These are phyloP conservation scores for Drechslerella coelobrocha DNA, from an alignment of 2,329 filamentous ascomycete species.

Conservation along the genomic window DNA sequence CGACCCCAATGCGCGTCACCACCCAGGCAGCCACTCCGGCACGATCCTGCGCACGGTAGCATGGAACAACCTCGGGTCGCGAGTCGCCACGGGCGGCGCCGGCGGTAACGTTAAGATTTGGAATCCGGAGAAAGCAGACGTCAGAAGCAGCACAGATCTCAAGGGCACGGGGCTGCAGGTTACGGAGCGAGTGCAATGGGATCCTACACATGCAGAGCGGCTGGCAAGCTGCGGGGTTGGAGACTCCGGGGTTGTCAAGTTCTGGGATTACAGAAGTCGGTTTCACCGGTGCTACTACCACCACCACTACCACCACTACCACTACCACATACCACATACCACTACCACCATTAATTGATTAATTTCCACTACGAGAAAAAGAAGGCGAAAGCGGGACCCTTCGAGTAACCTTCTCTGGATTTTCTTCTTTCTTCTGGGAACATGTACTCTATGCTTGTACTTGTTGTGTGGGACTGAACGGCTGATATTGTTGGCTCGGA, in stretches of 20 bases:
- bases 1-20: slow-evolving; percentile 49
- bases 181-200: slow-evolving; percentile 62
- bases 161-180: slow-evolving; percentile 59
- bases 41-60: slow-evolving; percentile 59
- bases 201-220: slow-evolving; percentile 63
- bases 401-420: slow-evolving; percentile 2
- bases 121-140: slow-evolving; percentile 64
- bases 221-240: slow-evolving; percentile 60
- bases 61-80: slow-evolving; percentile 64
- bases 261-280: slow-evolving; percentile 65
- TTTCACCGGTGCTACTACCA: slow-evolving; percentile 23
- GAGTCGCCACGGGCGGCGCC: slow-evolving; percentile 63
- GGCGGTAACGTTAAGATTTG: slow-evolving; percentile 63
- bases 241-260: slow-evolving; percentile 60
- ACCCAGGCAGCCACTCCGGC: slow-evolving; percentile 43
- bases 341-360: neutral
- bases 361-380: too few relatives aligned
- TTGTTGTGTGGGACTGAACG: slow-evolving; percentile 29
- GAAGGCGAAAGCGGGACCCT: too few relatives aligned
- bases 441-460: too few relatives aligned
- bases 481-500: slow-evolving; percentile 37
- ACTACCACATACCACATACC: neutral
- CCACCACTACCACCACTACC: neutral
- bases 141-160: slow-evolving; percentile 64
- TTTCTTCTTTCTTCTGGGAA: slow-evolving; percentile 13